Percentiles rank a stretch among this genome's conserved stretches.
These are phyloP conservation scores for Hydrangea macrophylla DNA, from an alignment of 148 eudicot genomes.

Conservation along the genomic window DNA sequence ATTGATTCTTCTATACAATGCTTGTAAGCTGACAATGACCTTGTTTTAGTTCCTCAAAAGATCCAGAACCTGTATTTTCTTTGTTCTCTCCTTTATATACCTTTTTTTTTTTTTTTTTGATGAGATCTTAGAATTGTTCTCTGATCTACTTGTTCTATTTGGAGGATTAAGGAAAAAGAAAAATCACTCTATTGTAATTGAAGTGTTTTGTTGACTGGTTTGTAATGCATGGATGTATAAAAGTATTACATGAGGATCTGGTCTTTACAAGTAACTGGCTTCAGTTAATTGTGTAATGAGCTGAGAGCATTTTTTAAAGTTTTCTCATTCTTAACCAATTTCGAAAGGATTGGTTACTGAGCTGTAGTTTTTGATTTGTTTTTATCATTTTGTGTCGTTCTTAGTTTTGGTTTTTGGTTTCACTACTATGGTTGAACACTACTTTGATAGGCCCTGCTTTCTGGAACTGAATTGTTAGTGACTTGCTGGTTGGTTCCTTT, in stretches of 20 bases:
- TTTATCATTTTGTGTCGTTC: too few relatives aligned
- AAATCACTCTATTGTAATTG: neutral
- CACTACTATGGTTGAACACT: too few relatives aligned
- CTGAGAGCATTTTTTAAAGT: neutral
- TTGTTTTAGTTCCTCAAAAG: neutral
- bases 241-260: too few relatives aligned
- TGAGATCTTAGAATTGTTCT: neutral
- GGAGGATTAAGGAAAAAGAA: slow-evolving; percentile 1
- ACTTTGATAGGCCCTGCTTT: too few relatives aligned
- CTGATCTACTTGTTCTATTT: neutral
- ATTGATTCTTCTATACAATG: neutral
- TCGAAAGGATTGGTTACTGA: too few relatives aligned
- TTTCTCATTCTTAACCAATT: neutral
- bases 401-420: too few relatives aligned
- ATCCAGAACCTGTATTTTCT: neutral
- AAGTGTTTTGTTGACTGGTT: neutral
- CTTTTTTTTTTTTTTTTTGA: neutral
- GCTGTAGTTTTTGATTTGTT: too few relatives aligned
- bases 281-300: neutral
- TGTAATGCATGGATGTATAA: neutral
- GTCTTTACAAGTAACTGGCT: neutral
- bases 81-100: neutral
- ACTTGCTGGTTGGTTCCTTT: too few relatives aligned
- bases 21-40: neutral
- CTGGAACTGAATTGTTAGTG: too few relatives aligned